Conservation (phyloP, 73 alveolate genomes). For the Uronychia binucleata region DNA sequence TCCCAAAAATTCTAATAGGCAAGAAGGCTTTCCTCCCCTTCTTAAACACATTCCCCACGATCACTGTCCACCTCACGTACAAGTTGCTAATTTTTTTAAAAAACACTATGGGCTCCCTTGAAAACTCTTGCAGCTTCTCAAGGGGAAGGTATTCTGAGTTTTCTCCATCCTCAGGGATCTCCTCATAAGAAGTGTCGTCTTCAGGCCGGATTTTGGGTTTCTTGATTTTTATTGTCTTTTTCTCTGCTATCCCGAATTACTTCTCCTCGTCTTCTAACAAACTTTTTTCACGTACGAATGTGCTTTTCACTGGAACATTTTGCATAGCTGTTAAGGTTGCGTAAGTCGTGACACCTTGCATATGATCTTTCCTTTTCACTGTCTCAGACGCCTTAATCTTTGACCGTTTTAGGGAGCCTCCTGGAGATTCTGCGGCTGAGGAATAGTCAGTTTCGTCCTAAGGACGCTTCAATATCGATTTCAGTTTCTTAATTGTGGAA, state of each 20-base stretch:
- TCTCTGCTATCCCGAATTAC: neutral
- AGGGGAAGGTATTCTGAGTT: slow-evolving; percentile 23
- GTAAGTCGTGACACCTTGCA: neutral
- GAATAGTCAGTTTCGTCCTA: neutral
- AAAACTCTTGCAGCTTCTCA: slow-evolving; percentile 20
- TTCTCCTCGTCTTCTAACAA: neutral
- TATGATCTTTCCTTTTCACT: neutral
- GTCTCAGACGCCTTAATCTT: neutral
- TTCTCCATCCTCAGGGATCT: slow-evolving; percentile 6
- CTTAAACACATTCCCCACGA: slow-evolving; percentile 48
- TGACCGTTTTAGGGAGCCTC: neutral
- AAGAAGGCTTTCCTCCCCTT: slow-evolving; percentile 38
- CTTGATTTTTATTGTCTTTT: neutral
- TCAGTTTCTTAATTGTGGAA: neutral
- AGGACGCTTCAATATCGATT: neutral
- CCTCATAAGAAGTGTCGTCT: slow-evolving; percentile 1
- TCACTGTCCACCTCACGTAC: slow-evolving; percentile 36
- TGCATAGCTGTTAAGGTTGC: neutral
- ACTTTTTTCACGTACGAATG: neutral
- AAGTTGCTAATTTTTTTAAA: slow-evolving; percentile 25
- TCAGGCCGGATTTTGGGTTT: neutral
- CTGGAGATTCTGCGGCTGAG: neutral
- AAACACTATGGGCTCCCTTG: slow-evolving; percentile 58
- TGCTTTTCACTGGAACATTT: neutral
- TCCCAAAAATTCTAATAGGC: slow-evolving; percentile 44